Evolutionary conservation across 306 rosid genomes (phyloP), one percentile per base, ranked within the genome.

Genomic region (Argentina anserina): DNA sequence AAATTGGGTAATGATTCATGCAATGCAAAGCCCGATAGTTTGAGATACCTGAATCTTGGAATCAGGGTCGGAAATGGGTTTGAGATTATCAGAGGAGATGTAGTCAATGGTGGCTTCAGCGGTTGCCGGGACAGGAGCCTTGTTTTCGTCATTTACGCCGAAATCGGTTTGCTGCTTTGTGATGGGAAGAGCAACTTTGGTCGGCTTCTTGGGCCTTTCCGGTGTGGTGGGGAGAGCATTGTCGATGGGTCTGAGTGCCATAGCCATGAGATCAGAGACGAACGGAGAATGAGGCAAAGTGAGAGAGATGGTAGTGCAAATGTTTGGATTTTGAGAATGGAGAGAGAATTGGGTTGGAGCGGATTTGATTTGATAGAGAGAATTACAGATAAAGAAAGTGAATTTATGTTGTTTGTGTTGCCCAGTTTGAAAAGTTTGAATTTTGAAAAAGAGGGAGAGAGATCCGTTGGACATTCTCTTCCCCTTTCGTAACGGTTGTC

Each of bases 161-260:
- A 63, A 73, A 40, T 77, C 86, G 20, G 78, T 41, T 63, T 77
- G 90, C 7, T 89, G 90, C 7, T 89, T 91, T 34, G 33, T 81
- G 61, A 79, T 53, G 1, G 89, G 73, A 74, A 68, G 72, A 74
- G 81, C 74, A 46, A 85, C 81, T 62, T 88, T 91, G 37, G 91
- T 81, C 77, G 81, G 96, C 78, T 93, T 93, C 65, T 75, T 93
- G 75, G 92, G 95, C 74, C 96, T 78, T 36, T 91, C 89, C 12
- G 86, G 83, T 13, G 90, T 72, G 34, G 60, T 75, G 23, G 97
- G 96, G 43, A 91, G 96, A 42, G 90, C 96, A 65, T 94, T 94
- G 21, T 84, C 95, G 5, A 94, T 94, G 80, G 96, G 95, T 78
- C 98, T 85, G 45, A 94, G 84, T 20, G 98, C 90, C 97, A 88